Percentiles rank a stretch among this genome's conserved stretches.
phyloP scores from a whole-genome alignment of 1,139 yeast genomes.

The Yamadazyma atlantica region DNA sequence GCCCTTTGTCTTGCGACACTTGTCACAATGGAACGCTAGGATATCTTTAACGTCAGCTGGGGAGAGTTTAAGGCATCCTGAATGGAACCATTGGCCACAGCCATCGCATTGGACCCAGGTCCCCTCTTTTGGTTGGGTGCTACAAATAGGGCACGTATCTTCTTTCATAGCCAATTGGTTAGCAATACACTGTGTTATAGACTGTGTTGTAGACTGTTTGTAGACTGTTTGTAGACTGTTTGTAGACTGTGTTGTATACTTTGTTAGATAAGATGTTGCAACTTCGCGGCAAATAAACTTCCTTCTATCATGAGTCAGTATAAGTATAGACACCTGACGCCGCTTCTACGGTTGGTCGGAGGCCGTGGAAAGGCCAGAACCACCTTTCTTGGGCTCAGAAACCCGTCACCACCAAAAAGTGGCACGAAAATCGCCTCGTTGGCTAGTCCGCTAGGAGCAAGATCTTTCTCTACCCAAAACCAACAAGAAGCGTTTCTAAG shows the following conservation, averaged over 20 bases:
- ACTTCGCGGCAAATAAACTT: neutral
- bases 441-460: neutral
- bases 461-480: slow-evolving; percentile 1
- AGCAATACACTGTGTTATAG: no score
- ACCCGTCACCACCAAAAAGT: neutral
- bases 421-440: neutral
- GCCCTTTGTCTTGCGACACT: slow-evolving; percentile 48
- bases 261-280: neutral
- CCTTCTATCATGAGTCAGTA: neutral
- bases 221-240: no score
- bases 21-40: slow-evolving; percentile 55
- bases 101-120: slow-evolving; percentile 63
- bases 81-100: slow-evolving; percentile 66
- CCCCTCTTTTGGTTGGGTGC: slow-evolving; percentile 1
- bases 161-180: no score
- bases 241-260: no score
- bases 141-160: slow-evolving; percentile 21
- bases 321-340: neutral
- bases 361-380: no score
- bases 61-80: slow-evolving; percentile 46
- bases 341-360: neutral
- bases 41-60: slow-evolving; percentile 37
- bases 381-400: no score
- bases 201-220: no score
- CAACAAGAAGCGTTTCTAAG: slow-evolving; percentile 36